These are phyloP conservation scores for Cinnamomum chago DNA, from an alignment of 164 flowering plant genomes.

Conservation along the genomic window DNA sequence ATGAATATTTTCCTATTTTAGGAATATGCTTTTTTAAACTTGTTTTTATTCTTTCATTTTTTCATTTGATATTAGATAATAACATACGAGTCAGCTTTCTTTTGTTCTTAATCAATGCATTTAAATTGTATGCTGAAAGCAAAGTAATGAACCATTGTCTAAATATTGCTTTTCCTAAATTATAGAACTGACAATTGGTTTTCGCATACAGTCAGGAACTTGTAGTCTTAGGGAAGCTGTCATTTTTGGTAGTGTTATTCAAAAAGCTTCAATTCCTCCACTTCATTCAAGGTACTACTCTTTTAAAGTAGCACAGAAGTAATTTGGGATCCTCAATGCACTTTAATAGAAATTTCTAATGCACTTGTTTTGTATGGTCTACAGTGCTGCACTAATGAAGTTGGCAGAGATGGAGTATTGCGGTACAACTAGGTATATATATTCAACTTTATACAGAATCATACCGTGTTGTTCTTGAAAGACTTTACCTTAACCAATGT, in stretches of 20 bases:
- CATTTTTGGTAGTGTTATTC: slow-evolving; percentile 75
- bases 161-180: not conserved
- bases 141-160: too few relatives aligned
- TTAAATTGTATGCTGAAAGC: too few relatives aligned
- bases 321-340: not conserved
- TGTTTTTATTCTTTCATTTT: too few relatives aligned
- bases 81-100: too few relatives aligned
- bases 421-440: slow-evolving; percentile 86
- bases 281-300: slow-evolving; percentile 73
- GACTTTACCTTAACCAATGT: not conserved
- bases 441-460: not conserved
- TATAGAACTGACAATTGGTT: not conserved
- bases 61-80: too few relatives aligned
- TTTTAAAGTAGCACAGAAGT: not conserved
- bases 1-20: too few relatives aligned
- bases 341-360: slow-evolving; percentile 8
- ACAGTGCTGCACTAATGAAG: slow-evolving; percentile 85
- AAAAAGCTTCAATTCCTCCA: slow-evolving; percentile 75
- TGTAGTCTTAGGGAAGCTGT: slow-evolving; percentile 96
- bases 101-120: too few relatives aligned
- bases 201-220: slow-evolving; percentile 67
- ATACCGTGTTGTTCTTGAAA: not conserved
- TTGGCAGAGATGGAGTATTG: slow-evolving; percentile 89
- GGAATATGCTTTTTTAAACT: too few relatives aligned
- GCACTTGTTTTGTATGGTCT: slow-evolving; percentile 6